These are phyloP conservation scores for Aureobasidium sp. DNA, from an alignment of 2,329 filamentous ascomycete species.

Conservation along the genomic window DNA sequence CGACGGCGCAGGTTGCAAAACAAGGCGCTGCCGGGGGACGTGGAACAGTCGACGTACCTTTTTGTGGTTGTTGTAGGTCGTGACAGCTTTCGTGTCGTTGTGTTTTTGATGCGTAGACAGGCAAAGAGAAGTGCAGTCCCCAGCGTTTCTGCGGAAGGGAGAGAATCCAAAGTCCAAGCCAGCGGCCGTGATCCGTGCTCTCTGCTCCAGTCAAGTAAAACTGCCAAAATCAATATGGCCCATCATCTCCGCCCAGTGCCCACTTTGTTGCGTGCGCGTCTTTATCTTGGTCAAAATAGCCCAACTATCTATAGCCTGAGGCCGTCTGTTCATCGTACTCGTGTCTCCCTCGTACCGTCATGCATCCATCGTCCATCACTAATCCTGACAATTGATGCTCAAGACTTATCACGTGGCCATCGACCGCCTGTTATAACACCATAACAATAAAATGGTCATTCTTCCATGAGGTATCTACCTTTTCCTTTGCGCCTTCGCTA, in stretches of 20 bases:
- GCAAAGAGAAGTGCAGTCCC: background rate
- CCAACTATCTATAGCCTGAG: background rate
- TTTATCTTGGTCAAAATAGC: background rate
- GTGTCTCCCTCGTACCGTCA: background rate
- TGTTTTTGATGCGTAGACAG: slow-evolving; percentile 7
- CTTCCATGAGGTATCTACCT: slow-evolving; percentile 5
- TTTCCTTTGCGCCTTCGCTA: slow-evolving; percentile 9
- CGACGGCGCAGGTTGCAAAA: background rate
- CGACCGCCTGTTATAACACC: background rate
- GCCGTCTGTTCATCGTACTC: background rate
- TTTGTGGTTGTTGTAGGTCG: background rate
- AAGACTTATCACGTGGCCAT: background rate
- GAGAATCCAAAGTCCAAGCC: background rate
- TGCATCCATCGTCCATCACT: background rate
- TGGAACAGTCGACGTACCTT: background rate
- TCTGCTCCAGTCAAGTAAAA: background rate
- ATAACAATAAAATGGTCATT: background rate
- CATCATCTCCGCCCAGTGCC: background rate
- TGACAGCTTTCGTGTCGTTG: background rate
- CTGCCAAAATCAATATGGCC: background rate
- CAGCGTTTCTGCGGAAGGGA: background rate
- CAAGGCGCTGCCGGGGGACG: background rate
- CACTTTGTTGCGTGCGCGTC: background rate
- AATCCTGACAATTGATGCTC: too few species aligned
- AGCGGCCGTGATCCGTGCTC: background rate